Conservation (phyloP, 345 rosid genomes). For the Camelina hispida region DNA sequence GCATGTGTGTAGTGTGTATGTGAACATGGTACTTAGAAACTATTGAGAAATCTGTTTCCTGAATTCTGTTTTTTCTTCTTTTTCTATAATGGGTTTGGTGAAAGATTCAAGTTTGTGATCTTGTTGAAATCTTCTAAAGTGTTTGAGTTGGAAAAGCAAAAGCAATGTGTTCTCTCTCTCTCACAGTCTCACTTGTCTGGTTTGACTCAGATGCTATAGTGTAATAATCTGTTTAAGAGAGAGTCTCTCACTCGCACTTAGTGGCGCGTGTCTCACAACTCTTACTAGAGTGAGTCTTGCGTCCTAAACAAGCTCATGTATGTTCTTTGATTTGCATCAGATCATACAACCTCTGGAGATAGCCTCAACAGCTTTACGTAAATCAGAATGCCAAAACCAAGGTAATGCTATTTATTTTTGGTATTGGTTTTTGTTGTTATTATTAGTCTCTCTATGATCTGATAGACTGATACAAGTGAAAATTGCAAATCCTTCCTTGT, state of each 20-base stretch:
- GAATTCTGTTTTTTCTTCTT: background rate
- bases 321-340: conserved; percentile 41
- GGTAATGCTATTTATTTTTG: conserved; percentile 44
- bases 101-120: conserved; percentile 13
- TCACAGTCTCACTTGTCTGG: conserved; percentile 7
- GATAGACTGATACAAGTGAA: background rate
- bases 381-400: conserved; percentile 71
- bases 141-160: conserved; percentile 6
- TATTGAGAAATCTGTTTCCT: conserved; percentile 1
- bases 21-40: background rate
- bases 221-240: background rate
- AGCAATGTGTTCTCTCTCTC: background rate
- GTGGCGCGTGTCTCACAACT: conserved; percentile 13
- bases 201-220: conserved; percentile 12
- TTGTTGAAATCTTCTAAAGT: conserved; percentile 3
- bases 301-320: background rate
- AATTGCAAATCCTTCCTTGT: background rate
- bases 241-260: conserved; percentile 13
- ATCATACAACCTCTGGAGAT: conserved; percentile 22
- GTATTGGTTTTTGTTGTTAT: conserved; percentile 4
- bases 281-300: background rate
- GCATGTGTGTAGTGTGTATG: background rate
- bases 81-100: background rate
- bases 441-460: conserved; percentile 24
- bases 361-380: background rate